Conservation (phyloP, 768 basidiomycete genomes). For the Amanita jacksonii region DNA sequence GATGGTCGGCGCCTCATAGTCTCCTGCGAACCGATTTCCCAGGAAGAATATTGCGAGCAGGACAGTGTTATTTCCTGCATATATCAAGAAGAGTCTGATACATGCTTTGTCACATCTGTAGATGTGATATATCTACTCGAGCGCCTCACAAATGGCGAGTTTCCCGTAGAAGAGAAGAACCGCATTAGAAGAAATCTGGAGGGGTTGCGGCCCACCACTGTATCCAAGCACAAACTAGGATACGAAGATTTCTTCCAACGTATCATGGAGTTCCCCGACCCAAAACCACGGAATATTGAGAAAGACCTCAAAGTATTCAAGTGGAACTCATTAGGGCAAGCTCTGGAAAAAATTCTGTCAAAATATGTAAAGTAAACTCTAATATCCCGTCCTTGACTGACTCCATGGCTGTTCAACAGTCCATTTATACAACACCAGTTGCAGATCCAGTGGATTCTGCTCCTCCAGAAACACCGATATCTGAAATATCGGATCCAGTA, state of each 20-base stretch:
- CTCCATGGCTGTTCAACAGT: slow-evolving; percentile 2
- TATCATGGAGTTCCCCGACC: slow-evolving; percentile 93
- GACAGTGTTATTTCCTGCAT: slow-evolving; percentile 93
- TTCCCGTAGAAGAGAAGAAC: slow-evolving; percentile 95
- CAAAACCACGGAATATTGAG: slow-evolving; percentile 93
- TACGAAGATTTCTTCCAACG: slow-evolving; percentile 86
- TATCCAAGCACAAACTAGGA: slow-evolving; percentile 76
- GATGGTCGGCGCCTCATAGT: slow-evolving; percentile 70
- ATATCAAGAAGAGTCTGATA: slow-evolving; percentile 65
- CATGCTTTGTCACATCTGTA: slow-evolving; percentile 88
- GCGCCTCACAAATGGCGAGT: slow-evolving; percentile 61
- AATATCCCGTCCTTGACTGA: slow-evolving; percentile 17
- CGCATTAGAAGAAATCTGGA: slow-evolving; percentile 91
- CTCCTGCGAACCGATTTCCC: slow-evolving; percentile 65
- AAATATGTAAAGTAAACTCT: slow-evolving; percentile 82
- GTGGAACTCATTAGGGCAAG: slow-evolving; percentile 62
- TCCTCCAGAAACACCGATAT: slow-evolving; percentile 1
- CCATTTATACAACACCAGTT: slow-evolving; percentile 5
- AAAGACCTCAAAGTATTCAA: slow-evolving; percentile 90
- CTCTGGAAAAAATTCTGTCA: slow-evolving; percentile 69
- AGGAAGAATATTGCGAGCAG: slow-evolving; percentile 61
- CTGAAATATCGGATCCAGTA: slow-evolving; percentile 3
- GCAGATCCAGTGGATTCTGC: neutral
- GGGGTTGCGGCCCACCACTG: slow-evolving; percentile 82
- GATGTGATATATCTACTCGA: slow-evolving; percentile 93